Evolutionary conservation across 2,329 filamentous ascomycete genomes (phyloP), one percentile per base, ranked within the genome.

Genomic region (Malbranchea cinnamomea): DNA sequence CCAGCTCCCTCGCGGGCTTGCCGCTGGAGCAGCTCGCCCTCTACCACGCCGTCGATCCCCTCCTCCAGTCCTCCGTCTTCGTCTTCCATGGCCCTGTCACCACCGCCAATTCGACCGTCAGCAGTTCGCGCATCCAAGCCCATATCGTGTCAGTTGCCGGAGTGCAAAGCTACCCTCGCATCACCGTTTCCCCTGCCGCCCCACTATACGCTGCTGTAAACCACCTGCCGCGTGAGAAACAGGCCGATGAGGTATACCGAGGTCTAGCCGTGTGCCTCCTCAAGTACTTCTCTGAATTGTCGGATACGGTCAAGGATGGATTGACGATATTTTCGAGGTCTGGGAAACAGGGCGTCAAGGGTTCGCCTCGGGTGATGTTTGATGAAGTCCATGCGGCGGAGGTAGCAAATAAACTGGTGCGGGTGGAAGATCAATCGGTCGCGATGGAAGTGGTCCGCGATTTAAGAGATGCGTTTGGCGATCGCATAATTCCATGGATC

Each of bases 51-150:
- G 78, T 75, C 52, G 89, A 98, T 57, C 74, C 82, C 37, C 75
- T 55, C 70, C 85, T 59, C 66, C n/a, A n/a, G n/a, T 84, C 38
- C 74, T 57, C 85, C 30, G 66, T 95, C 44, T 67, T 95, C 43
- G 68, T 94, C 54, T 94, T 95, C 65, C 82, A 94, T 54, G 87
- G 87, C 9, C 73, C 84, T 10, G 87, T 87, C 26, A 84, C 85
- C 17, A 91, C 83, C 24, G 76, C 81, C 46, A 91, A 92, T 57
- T 79, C 78, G 41, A 82, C 74, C 28, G 73, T 76, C 47, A 91
- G 83, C 57, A 87, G 79, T 58, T 94, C 87, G 39, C 79, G 89
- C 54, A 85, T 95, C 43, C 87, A 95, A 61, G 71, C 89, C 40
- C 89, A 95, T 56, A 71, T 98, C 56, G 82, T 91, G 59, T 81